Base-by-base conservation (phyloP, 2,329 filamentous ascomycete genomes). In the Clarireedia paspali region DNA sequence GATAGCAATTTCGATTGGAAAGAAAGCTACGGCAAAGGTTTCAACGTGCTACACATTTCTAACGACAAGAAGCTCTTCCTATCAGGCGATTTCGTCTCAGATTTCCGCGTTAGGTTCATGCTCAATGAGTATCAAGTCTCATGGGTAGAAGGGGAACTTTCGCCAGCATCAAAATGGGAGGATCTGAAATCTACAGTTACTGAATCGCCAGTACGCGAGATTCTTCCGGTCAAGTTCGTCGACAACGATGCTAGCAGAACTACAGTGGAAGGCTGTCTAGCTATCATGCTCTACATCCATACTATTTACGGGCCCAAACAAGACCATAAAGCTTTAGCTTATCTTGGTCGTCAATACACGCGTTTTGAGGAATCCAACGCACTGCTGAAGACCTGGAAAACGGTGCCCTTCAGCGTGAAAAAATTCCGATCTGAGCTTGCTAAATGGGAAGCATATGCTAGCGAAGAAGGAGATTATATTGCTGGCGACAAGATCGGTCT, bases 21-120 rank as follows among this genome's bases (percentile, higher is more conserved):
- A 4, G 73, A 73, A 0, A 72, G 79, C 24, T 99, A 99, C 66
- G 91, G 91, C 0, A 63, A 67, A 0, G 94, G 94, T 0, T 96
- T 91, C 61, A 88, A 99, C 66, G 89, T 96, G 5, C 71, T 94
- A 57, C 85, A 94, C 65, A 79, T 85, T 6, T 65, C 62, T 1
- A 68, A 66, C 40, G 55, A 49, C 10, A 59, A 60, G 46, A 68
- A 67, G 15, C 70, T 84, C 48, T 83, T 80, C 63, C 62, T 73
- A 3, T 77, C 77, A 2, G 64, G 68, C 0, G 79, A 83, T 55
- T 30, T 62, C 0, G 63, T 80, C 3, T 70, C 73, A 5, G 80
- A 84, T 53, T 66, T 73, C 67, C 72, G 77, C 2, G 70, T 84
- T 1, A 70, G 71, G 58, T 60, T 83, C 10, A 76, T 80, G 70